These are phyloP conservation scores for Polychaeton citri DNA, from an alignment of 2,329 filamentous ascomycete species.

Conservation along the genomic window DNA sequence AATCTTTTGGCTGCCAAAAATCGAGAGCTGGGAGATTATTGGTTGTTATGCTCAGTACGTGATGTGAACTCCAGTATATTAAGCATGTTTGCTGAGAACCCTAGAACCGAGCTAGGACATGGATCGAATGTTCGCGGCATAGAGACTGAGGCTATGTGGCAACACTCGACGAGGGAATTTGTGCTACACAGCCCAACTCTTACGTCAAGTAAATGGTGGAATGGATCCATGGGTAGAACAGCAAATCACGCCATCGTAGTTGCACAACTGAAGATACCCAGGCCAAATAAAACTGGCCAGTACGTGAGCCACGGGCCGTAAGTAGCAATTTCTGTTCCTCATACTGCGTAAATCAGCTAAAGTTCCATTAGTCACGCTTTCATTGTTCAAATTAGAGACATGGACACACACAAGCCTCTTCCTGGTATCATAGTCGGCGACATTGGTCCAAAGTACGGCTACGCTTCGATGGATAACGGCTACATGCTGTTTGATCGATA, in stretches of 20 bases:
- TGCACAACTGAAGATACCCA: slow-evolving; percentile 36
- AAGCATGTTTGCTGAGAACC: too few species aligned
- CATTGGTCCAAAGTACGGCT: slow-evolving; percentile 43
- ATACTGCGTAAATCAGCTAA: too few species aligned
- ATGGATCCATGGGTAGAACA: slow-evolving; percentile 39
- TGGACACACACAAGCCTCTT: slow-evolving; percentile 34
- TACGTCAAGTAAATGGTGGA: slow-evolving; percentile 44
- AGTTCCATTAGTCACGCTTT: too few species aligned
- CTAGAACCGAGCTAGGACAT: slow-evolving; percentile 35
- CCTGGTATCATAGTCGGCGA: slow-evolving; percentile 39
- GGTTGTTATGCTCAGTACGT: slow-evolving; percentile 35
- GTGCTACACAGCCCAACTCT: slow-evolving; percentile 38
- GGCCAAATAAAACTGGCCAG: slow-evolving; percentile 14
- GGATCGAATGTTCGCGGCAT: slow-evolving; percentile 40
- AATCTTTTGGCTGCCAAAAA: slow-evolving; percentile 36
- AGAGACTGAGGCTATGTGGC: slow-evolving; percentile 36
- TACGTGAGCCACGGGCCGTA: slow-evolving; percentile 35
- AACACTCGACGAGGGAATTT: slow-evolving; percentile 32
- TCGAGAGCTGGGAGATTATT: slow-evolving; percentile 36
- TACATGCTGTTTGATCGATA: slow-evolving; percentile 40
- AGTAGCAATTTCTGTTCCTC: too few species aligned
- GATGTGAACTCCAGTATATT: too few species aligned
- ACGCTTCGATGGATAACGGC: slow-evolving; percentile 39
- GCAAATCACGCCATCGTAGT: slow-evolving; percentile 44
- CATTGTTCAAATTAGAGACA: slow-evolving; percentile 38